Percentiles rank a stretch among this genome's conserved stretches.
These are phyloP conservation scores for Pestalotiopsis fici DNA, from an alignment of 2,329 filamentous ascomycete species.

Conservation along the genomic window DNA sequence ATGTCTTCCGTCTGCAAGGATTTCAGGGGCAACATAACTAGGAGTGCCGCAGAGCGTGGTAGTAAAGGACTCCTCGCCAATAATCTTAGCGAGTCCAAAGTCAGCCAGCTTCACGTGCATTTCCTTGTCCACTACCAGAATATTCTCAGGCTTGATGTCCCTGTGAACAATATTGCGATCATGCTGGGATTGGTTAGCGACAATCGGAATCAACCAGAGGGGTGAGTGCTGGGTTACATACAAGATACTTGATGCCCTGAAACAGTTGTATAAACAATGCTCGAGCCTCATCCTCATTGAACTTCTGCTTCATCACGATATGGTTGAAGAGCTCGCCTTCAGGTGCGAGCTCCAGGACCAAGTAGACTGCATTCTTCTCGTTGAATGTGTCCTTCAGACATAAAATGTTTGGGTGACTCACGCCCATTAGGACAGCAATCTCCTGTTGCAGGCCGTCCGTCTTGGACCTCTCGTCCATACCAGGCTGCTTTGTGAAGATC, in stretches of 20 bases:
- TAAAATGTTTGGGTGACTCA: conserved; percentile 89
- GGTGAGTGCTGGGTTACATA: conserved; percentile 45
- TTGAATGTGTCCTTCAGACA: conserved; percentile 96
- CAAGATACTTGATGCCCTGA: conserved; percentile 91
- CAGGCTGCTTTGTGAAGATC: conserved; percentile 83
- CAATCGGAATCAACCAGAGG: background rate
- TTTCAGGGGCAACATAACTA: conserved; percentile 94
- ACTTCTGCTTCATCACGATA: conserved; percentile 87
- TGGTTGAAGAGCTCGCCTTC: conserved; percentile 96
- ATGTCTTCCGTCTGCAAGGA: conserved; percentile 78
- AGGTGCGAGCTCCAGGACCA: conserved; percentile 86
- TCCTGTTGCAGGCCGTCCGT: conserved; percentile 90
- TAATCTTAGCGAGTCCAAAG: conserved; percentile 97
- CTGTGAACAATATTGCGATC: conserved; percentile 96
- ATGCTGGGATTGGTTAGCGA: conserved; percentile 61
- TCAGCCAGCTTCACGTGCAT: conserved; percentile 90
- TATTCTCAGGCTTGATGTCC: conserved; percentile 98
- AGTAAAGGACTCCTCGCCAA: conserved; percentile 97
- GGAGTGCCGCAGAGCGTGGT: conserved; percentile 97
- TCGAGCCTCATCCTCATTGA: conserved; percentile 80
- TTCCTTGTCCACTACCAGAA: conserved; percentile 82
- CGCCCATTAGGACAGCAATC: conserved; percentile 95
- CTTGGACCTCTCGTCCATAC: conserved; percentile 81
- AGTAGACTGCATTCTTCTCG: conserved; percentile 85
- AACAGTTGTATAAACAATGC: conserved; percentile 91